These are phyloP conservation scores for Tuber borchii DNA, from an alignment of 495 filamentous ascomycete genomes.

Conservation along the genomic window DNA sequence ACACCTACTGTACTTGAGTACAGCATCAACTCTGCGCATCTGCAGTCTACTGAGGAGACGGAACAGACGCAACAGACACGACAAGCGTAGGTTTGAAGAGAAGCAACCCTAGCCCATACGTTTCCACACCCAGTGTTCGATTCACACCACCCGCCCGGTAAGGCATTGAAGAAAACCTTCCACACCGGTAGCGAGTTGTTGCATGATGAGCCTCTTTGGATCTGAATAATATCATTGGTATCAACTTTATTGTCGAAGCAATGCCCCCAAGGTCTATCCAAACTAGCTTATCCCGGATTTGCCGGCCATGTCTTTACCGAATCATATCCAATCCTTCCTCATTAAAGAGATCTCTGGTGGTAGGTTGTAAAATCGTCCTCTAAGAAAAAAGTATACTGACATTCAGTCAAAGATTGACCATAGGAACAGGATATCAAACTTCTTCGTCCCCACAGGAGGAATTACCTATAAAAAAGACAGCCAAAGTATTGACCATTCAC, in stretches of 20 bases:
- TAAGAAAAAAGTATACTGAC: background rate
- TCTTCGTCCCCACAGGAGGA: constrained; percentile 75
- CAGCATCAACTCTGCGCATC: no score
- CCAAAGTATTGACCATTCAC: constrained; percentile 38
- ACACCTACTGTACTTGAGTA: no score
- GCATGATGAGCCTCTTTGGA: background rate
- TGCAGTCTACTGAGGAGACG: no score
- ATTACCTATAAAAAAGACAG: constrained; percentile 52
- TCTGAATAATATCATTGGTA: background rate
- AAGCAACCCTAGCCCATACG: no score
- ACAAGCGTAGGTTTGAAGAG: no score
- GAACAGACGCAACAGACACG: no score
- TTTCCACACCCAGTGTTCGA: no score
- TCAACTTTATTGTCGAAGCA: background rate
- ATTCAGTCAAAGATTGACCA: constrained; percentile 49
- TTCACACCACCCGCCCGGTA: no score
- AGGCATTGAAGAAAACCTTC: no score
- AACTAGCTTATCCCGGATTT: constrained; percentile 7
- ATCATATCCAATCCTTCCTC: constrained; percentile 28
- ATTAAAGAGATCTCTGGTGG: constrained; percentile 11
- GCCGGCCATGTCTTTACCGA: constrained; percentile 5
- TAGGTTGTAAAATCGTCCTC: background rate
- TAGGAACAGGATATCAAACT: constrained; percentile 59
- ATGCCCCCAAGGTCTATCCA: constrained; percentile 10
- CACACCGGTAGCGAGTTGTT: background rate